A percentile compares a stretch with the other conserved stretches of the same genome.
phyloP scores from a whole-genome alignment of 306 rosid genomes.

The Malus orientalis region DNA sequence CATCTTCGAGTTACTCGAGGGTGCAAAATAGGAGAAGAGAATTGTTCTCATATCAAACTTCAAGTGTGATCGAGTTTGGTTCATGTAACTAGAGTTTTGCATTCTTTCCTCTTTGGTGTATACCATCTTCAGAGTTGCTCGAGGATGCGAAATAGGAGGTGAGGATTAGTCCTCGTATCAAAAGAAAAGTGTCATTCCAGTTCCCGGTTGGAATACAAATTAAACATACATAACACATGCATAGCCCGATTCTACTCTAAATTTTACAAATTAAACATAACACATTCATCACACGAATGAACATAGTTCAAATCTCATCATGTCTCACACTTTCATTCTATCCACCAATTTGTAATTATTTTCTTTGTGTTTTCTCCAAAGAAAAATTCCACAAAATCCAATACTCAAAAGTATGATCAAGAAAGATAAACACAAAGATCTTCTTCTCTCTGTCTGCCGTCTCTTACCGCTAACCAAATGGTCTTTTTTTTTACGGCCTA shows the following conservation, averaged over 20 bases:
- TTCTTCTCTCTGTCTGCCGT: not conserved
- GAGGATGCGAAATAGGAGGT: not conserved
- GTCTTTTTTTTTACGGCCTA: slow-evolving; percentile 26
- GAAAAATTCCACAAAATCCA: not conserved
- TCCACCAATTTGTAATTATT: not conserved
- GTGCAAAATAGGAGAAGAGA: not conserved
- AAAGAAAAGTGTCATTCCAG: not conserved
- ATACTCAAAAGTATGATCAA: not conserved
- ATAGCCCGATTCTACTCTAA: not conserved
- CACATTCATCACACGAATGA: not conserved
- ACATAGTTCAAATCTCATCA: not conserved
- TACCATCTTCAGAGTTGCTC: no score
- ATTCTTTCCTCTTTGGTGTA: not conserved
- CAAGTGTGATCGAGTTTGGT: not conserved
- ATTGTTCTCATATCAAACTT: not conserved
- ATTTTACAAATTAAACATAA: not conserved
- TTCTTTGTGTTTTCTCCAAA: not conserved
- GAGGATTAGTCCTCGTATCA: not conserved
- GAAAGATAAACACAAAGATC: not conserved
- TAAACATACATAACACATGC: not conserved
- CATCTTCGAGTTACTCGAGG: no score
- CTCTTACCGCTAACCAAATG: not conserved
- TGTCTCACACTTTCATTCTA: not conserved
- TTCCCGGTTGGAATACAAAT: no score
- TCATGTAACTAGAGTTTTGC: not conserved